Conservation (phyloP, 257 asterid genomes). For the Cinchona pubescens region DNA sequence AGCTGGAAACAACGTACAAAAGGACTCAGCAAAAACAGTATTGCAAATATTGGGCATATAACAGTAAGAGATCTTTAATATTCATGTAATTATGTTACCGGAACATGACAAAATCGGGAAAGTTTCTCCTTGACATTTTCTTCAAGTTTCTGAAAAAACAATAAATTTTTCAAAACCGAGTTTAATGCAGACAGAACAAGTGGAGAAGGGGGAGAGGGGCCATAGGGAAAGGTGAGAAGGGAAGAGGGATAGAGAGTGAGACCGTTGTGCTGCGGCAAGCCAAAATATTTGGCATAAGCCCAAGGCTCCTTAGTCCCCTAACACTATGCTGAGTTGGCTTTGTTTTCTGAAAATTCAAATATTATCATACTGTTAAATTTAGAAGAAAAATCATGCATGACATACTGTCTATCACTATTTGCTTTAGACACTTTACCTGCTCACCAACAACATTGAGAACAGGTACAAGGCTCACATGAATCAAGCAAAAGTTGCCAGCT, state of each 20-base stretch:
- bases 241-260: slow-evolving; percentile 22
- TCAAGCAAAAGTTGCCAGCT: slow-evolving; percentile 82
- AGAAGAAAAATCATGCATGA: neutral
- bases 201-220: neutral
- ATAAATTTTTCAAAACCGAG: slow-evolving; percentile 17
- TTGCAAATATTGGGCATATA: neutral
- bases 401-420: neutral
- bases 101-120: slow-evolving; percentile 78
- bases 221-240: neutral
- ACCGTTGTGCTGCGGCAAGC: slow-evolving; percentile 95
- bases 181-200: neutral
- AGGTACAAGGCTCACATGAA: slow-evolving; percentile 95
- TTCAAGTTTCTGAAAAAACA: slow-evolving; percentile 61
- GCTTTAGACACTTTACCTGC: slow-evolving; percentile 48
- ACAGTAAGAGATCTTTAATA: neutral
- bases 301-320: slow-evolving; percentile 84
- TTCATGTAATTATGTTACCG: slow-evolving; percentile 22
- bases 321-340: slow-evolving; percentile 98
- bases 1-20: slow-evolving; percentile 36
- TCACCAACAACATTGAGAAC: slow-evolving; percentile 85
- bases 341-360: slow-evolving; percentile 67
- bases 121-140: slow-evolving; percentile 70
- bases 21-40: neutral
- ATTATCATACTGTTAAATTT: neutral
- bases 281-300: slow-evolving; percentile 74